A percentile compares a stretch with the other conserved stretches of the same genome.
phyloP scores from a whole-genome alignment of 169 alveolate genomes.

The Fabrea salina region DNA sequence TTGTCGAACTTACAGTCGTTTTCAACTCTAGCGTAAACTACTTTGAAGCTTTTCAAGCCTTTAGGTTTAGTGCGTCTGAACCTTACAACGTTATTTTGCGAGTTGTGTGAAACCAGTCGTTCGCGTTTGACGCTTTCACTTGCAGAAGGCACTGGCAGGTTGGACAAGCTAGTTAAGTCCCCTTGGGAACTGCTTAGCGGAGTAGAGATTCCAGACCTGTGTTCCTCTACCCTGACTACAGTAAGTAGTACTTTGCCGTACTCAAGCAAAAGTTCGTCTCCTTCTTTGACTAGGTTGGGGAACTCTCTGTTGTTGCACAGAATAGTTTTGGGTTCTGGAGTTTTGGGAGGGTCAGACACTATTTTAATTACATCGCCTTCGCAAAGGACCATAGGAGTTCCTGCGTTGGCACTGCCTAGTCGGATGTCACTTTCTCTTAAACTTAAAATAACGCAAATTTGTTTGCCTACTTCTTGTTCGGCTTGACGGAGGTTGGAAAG shows the following conservation, averaged over 20 bases:
- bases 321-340: not conserved
- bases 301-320: slow-evolving; percentile 19
- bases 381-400: not conserved
- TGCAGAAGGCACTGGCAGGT: no score
- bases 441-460: slow-evolving; percentile 17
- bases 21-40: slow-evolving; percentile 20
- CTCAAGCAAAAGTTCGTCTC: slow-evolving; percentile 19
- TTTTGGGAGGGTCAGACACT: not conserved
- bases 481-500: slow-evolving; percentile 25
- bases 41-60: not conserved
- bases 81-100: no score
- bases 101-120: no score
- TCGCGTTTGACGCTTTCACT: not conserved
- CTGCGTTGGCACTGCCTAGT: not conserved
- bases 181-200: not conserved
- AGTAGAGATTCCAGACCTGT: not conserved
- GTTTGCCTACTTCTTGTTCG: not conserved
- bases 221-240: not conserved
- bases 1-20: not conserved
- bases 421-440: slow-evolving; percentile 27
- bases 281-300: slow-evolving; percentile 9
- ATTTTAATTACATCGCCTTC: slow-evolving; percentile 8
- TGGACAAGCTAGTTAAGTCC: no score
- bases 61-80: not conserved
- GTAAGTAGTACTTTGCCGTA: slow-evolving; percentile 29